Base-by-base conservation (phyloP, 495 filamentous ascomycete species). In the Venustampulla echinocandica region DNA sequence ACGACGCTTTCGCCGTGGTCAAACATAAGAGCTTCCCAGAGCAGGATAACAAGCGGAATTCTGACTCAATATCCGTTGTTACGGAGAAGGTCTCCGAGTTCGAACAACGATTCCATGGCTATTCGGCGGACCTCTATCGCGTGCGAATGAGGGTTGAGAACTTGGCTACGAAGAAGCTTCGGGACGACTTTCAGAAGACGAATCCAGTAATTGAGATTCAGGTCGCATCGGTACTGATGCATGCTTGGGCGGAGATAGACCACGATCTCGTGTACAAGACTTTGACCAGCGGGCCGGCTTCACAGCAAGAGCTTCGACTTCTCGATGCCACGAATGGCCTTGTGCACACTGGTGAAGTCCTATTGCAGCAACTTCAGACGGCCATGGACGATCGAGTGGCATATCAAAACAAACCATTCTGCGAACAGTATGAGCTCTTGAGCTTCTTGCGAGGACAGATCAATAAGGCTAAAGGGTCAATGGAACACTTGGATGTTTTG, bases 261-360 rank as follows among this genome's bases (percentile, higher is more conserved):
- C 59, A 62, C 42, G 56, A 62, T 39, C 21, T 58, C 4, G 27
- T 54, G 1, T 62, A 62, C 43, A 62, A 62, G 32, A 41, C 32
- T 6, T 22, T 46, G 3, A 46, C 30, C 4, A 30, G 32, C 28
- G 44, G 32, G 11, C 44, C 33, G 2, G 40, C 22, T 10, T 46
- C 44, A 3, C 25, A 21, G 20, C 7, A 37, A 33, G 44, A 46
- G 20, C 33, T 33, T 18, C 30, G 44, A 4, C 30, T 46, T 37
- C 33, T 46, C 4, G 30, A 46, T 38, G 44, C 32, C 2, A 37
- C 33, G 9, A 46, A 46, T 17, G 44, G 44, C 19, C 44, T 46
- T 13, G 44, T 46, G 10, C 44, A 37, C 27, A 35, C 33, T 15
- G 33, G 33, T 15, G 33, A 35, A 35, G 33, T 35, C 33, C n/a